A percentile compares a stretch with the other conserved stretches of the same genome.
These are phyloP conservation scores for Lentithecium fluviatile DNA, from an alignment of 495 filamentous ascomycete species.

Conservation along the genomic window DNA sequence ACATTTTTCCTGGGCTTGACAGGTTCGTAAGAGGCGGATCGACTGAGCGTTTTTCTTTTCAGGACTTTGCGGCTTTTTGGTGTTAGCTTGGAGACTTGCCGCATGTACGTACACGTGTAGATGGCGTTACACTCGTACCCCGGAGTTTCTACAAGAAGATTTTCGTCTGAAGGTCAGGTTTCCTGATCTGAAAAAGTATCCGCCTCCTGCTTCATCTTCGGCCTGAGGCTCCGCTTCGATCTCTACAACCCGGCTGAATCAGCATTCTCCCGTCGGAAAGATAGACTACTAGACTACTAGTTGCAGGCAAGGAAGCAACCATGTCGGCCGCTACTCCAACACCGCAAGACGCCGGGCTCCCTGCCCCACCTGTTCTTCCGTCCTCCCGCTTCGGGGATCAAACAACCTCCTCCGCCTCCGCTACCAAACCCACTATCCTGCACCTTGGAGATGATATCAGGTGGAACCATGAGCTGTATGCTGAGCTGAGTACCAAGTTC, in stretches of 20 bases:
- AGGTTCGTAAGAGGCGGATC: neutral
- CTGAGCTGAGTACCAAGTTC: slow-evolving; percentile 33
- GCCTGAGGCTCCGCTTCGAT: no score
- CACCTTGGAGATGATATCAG: slow-evolving; percentile 42
- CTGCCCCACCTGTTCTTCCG: slow-evolving; percentile 7
- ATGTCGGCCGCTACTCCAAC: slow-evolving; percentile 29
- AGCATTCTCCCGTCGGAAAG: no score
- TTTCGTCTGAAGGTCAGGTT: neutral
- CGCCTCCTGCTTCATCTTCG: no score
- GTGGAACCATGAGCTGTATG: slow-evolving; percentile 42
- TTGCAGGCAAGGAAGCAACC: neutral
- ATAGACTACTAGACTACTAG: no score
- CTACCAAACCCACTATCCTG: slow-evolving; percentile 36
- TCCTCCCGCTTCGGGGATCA: neutral
- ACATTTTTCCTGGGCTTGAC: neutral
- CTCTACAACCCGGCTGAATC: no score
- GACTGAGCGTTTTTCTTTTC: neutral
- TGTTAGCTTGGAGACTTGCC: neutral
- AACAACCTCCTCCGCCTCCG: neutral
- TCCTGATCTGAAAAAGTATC: neutral
- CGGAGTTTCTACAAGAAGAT: neutral
- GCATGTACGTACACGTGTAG: neutral
- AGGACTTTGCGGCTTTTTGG: no score
- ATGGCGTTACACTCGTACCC: neutral
- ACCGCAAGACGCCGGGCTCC: slow-evolving; percentile 21